Percentiles rank a stretch among this genome's conserved stretches.
These are phyloP conservation scores for Parascedosporium putredinis DNA, from an alignment of 2,329 filamentous ascomycete species.

Conservation along the genomic window DNA sequence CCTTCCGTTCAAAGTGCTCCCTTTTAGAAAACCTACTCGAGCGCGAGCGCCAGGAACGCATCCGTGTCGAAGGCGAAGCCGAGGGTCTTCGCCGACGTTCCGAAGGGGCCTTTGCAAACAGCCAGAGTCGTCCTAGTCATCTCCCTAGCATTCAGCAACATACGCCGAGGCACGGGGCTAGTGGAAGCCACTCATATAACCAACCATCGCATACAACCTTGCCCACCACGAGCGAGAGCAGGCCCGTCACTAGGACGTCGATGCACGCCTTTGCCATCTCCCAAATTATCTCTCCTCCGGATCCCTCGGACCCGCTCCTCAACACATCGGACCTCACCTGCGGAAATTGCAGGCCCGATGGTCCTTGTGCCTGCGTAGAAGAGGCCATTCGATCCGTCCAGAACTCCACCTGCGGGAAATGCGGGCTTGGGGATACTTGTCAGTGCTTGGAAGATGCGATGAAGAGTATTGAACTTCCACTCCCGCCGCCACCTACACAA, in stretches of 20 bases:
- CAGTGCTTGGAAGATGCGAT: constrained; percentile 40
- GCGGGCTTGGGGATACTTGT: constrained; percentile 51
- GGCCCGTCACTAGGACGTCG: constrained; percentile 11
- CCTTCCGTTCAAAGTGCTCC: constrained; percentile 51
- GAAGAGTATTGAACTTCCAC: constrained; percentile 43
- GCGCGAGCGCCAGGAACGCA: constrained; percentile 40
- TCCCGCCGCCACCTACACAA: constrained; percentile 24
- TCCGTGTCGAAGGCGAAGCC: constrained; percentile 30
- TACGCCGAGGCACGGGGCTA: not conserved
- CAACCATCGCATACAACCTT: not conserved
- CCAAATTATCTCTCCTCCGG: constrained; percentile 45
- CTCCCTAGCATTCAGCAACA: constrained; percentile 10
- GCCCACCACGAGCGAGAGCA: not conserved
- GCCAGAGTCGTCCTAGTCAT: constrained; percentile 8
- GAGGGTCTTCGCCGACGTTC: constrained; percentile 22
- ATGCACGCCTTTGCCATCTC: constrained; percentile 42
- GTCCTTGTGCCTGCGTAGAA: constrained; percentile 49
- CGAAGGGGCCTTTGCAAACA: constrained; percentile 12
- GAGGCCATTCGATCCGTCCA: constrained; percentile 36
- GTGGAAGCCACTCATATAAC: not conserved
- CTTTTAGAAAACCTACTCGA: constrained; percentile 54
- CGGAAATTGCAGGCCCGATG: constrained; percentile 43
- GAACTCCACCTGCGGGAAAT: constrained; percentile 54
- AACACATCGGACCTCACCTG: constrained; percentile 33
- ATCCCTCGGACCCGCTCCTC: constrained; percentile 24